Conservation (phyloP, 352 stramenopile species). For the Albugo laibachii region DNA sequence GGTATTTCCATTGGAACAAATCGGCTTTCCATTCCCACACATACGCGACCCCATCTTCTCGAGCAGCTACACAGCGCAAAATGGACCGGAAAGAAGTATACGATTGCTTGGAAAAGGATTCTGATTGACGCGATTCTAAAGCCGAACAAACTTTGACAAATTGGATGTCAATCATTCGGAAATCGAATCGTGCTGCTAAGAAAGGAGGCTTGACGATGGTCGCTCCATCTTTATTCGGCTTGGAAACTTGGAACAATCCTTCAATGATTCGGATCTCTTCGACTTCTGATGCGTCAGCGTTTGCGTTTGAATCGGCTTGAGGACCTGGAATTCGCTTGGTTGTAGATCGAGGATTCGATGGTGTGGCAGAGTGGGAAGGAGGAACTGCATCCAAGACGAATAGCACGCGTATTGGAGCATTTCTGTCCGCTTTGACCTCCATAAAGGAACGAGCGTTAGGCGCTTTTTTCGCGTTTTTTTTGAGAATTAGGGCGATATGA, state of each 20-base stretch:
- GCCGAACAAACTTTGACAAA: slow-evolving; percentile 12
- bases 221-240: slow-evolving; percentile 32
- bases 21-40: slow-evolving; percentile 72
- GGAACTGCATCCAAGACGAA: slow-evolving; percentile 60
- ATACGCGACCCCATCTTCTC: slow-evolving; percentile 60
- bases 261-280: slow-evolving; percentile 50
- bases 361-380: slow-evolving; percentile 10
- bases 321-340: slow-evolving; percentile 2
- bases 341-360: slow-evolving; percentile 3
- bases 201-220: slow-evolving; percentile 44
- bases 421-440: slow-evolving; percentile 1
- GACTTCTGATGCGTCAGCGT: slow-evolving; percentile 11
- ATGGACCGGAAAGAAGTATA: slow-evolving; percentile 4
- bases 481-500: not conserved
- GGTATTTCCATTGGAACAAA: slow-evolving; percentile 58
- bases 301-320: slow-evolving; percentile 13
- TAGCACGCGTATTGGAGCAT: slow-evolving; percentile 21
- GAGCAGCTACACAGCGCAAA: slow-evolving; percentile 51
- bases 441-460: not conserved
- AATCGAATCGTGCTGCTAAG: slow-evolving; percentile 57
- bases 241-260: slow-evolving; percentile 35
- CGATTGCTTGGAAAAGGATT: too few relatives aligned
- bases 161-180: slow-evolving; percentile 29
- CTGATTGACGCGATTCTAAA: too few relatives aligned
- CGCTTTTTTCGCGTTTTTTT: not conserved